Evolutionary conservation across 495 filamentous ascomycete species (phyloP).

Genomic region (Trichoderma gamsii): DNA sequence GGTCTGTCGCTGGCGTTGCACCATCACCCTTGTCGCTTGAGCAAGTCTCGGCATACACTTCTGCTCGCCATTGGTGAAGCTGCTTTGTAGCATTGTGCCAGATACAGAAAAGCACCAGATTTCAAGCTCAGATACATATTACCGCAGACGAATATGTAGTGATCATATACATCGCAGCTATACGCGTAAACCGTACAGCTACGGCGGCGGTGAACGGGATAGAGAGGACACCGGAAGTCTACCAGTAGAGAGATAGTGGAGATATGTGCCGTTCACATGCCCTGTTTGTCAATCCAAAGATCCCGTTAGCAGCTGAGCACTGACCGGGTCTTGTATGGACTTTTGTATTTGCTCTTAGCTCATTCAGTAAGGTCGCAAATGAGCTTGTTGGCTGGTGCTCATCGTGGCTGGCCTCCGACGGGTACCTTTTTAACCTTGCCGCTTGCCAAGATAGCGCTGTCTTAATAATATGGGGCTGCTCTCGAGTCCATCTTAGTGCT

Average conservation of each 20-base stretch:
- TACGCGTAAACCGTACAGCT: too few relatives aligned
- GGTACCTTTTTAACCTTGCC: neutral
- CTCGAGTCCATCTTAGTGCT: neutral
- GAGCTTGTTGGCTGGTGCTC: neutral
- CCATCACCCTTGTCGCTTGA: neutral
- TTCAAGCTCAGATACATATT: too few relatives aligned
- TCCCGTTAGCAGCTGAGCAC: neutral
- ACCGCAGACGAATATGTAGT: too few relatives aligned
- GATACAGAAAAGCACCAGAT: too few relatives aligned
- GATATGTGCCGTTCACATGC: too few relatives aligned
- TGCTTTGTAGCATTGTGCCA: too few relatives aligned
- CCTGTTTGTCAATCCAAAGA: too few relatives aligned
- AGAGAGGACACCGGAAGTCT: too few relatives aligned
- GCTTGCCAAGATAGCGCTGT: slow-evolving; percentile 1
- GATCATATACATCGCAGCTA: too few relatives aligned
- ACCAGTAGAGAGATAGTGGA: too few relatives aligned
- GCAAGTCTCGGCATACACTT: neutral
- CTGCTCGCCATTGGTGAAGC: too few relatives aligned
- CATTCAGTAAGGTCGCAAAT: neutral
- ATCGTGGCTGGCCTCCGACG: neutral
- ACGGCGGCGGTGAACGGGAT: too few relatives aligned
- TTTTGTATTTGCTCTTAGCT: slow-evolving; percentile 2
- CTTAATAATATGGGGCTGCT: slow-evolving; percentile 1
- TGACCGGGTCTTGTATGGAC: neutral
- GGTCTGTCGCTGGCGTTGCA: neutral